A percentile compares a stretch with the other conserved stretches of the same genome.
phyloP scores from a whole-genome alignment of 1,139 yeast species.

The Candida glucosophila region DNA sequence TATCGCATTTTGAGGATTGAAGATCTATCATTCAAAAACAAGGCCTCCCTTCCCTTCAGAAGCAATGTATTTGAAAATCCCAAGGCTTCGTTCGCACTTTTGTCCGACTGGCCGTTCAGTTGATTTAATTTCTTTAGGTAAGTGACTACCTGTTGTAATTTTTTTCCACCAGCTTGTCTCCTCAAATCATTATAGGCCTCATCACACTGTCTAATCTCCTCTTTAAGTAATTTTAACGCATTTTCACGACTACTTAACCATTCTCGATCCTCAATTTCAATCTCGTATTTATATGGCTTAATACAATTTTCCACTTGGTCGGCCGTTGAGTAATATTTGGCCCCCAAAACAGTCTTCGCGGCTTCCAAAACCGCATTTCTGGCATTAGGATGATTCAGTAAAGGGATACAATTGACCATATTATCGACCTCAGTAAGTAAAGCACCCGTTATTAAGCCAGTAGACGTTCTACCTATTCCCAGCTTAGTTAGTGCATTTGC shows the following conservation, averaged over 20 bases:
- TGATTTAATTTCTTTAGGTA: conserved; percentile 49
- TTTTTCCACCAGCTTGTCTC: conserved; percentile 71
- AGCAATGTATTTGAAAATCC: conserved; percentile 71
- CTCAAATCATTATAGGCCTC: conserved; percentile 55
- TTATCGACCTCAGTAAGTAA: conserved; percentile 70
- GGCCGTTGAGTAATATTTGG: conserved; percentile 83
- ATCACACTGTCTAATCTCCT: conserved; percentile 80
- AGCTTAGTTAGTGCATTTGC: conserved; percentile 80
- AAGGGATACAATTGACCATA: conserved; percentile 62
- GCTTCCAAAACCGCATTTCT: conserved; percentile 77
- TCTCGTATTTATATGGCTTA: conserved; percentile 94
- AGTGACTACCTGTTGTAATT: conserved; percentile 73
- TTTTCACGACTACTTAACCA: conserved; percentile 82
- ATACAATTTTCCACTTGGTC: conserved; percentile 98
- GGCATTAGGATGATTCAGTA: conserved; percentile 80
- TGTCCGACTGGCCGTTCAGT: conserved; percentile 35
- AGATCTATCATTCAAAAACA: conserved; percentile 73
- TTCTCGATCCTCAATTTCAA: conserved; percentile 91
- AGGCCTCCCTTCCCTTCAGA: conserved; percentile 72
- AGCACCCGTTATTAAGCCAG: conserved; percentile 74
- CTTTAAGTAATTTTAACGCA: conserved; percentile 62
- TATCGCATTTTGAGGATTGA: conserved; percentile 66
- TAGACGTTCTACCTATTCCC: conserved; percentile 88
- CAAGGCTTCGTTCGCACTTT: conserved; percentile 50
- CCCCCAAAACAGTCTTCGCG: conserved; percentile 66